These are phyloP conservation scores for Trypanosoma scelopori DNA, from an alignment of 208 protist genomes.

Conservation along the genomic window DNA sequence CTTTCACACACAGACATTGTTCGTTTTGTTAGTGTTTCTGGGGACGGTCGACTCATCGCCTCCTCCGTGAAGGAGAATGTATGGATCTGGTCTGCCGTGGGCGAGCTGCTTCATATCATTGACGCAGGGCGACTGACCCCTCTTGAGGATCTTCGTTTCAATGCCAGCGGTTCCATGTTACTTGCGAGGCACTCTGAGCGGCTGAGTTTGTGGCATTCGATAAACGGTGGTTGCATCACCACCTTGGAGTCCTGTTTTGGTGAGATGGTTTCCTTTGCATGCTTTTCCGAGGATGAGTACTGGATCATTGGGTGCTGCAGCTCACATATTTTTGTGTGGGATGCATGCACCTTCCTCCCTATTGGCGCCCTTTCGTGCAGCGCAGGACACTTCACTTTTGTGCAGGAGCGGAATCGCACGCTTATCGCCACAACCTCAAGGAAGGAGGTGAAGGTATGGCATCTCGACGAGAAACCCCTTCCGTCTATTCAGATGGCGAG, in stretches of 20 bases:
- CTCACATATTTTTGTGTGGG: conserved; percentile 52
- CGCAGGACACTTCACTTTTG: conserved; percentile 45
- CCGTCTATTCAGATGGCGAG: conserved; percentile 51
- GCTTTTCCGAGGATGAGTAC: conserved; percentile 64
- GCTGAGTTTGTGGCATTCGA: conserved; percentile 63
- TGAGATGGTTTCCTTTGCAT: conserved; percentile 35
- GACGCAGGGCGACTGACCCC: conserved; percentile 51
- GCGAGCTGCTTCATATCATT: conserved; percentile 69
- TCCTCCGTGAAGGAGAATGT: conserved; percentile 58
- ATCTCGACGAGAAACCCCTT: conserved; percentile 37
- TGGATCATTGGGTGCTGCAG: conserved; percentile 55
- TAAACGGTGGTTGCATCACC: conserved; percentile 38
- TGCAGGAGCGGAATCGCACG: conserved; percentile 46
- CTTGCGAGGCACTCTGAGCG: conserved; percentile 52
- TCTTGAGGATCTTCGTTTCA: conserved; percentile 59
- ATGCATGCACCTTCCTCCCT: conserved; percentile 39
- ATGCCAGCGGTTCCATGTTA: conserved; percentile 49
- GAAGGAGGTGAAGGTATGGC: conserved; percentile 55
- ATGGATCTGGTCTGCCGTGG: conserved; percentile 68
- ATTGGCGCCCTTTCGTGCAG: conserved; percentile 55
- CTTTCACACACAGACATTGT: conserved; percentile 65
- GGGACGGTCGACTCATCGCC: conserved; percentile 61
- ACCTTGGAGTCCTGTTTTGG: conserved; percentile 34
- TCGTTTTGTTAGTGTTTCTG: conserved; percentile 46
- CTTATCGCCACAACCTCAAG: conserved; percentile 57